These are phyloP conservation scores for Astraeus odoratus DNA, from an alignment of 768 basidiomycete genomes.

Conservation along the genomic window DNA sequence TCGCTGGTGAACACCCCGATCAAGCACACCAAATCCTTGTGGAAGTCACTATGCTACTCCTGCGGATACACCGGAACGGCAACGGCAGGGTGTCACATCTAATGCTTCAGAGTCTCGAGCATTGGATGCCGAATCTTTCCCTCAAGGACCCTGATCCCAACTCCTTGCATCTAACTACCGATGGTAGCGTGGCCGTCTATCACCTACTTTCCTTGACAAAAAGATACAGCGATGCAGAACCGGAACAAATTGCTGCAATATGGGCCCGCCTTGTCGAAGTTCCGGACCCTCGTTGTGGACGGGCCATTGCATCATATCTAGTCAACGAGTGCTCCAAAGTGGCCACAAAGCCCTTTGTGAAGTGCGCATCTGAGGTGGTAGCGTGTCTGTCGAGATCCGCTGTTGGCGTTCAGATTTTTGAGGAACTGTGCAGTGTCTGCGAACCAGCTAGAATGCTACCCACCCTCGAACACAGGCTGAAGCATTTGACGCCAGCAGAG, in stretches of 20 bases:
- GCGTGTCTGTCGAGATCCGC: conserved; percentile 77
- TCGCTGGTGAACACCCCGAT: conserved; percentile 70
- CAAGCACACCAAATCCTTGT: conserved; percentile 59
- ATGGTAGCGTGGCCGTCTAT: conserved; percentile 62
- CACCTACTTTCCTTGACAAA: conserved; percentile 80
- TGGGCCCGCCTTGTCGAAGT: conserved; percentile 76
- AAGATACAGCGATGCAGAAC: conserved; percentile 63
- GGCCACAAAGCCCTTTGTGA: conserved; percentile 69
- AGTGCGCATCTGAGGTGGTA: conserved; percentile 73
- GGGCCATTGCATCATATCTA: conserved; percentile 74
- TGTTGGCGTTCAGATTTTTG: conserved; percentile 66
- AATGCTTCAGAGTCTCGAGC: conserved; percentile 72
- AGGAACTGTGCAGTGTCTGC: conserved; percentile 79
- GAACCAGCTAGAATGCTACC: conserved; percentile 82
- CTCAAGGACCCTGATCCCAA: conserved; percentile 39
- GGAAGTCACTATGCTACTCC: conserved; percentile 69
- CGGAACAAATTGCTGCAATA: conserved; percentile 73
- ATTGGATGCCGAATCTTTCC: conserved; percentile 76
- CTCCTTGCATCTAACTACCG: conserved; percentile 24
- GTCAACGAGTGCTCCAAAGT: conserved; percentile 85
- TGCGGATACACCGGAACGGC: conserved; percentile 48
- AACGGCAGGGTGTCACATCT: conserved; percentile 46
- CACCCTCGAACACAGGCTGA: conserved; percentile 63
- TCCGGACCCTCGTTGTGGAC: conserved; percentile 66
- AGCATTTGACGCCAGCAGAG: conserved; percentile 53